phyloP scores from a whole-genome alignment of 2,329 filamentous ascomycete genomes.

The Thelonectria olida region DNA sequence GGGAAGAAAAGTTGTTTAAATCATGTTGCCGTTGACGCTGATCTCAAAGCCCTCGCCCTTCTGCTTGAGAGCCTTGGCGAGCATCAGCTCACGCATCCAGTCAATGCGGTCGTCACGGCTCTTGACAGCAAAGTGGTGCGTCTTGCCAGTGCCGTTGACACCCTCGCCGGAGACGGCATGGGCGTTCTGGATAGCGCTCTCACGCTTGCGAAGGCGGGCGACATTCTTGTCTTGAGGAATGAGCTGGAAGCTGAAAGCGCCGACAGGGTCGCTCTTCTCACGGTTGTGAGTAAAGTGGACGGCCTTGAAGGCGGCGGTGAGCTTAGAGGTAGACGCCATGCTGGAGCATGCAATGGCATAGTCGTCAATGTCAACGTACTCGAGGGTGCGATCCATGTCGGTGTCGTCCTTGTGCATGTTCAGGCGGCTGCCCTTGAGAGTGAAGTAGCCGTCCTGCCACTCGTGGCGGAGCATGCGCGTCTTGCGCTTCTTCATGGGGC shows the following conservation, averaged over 20 bases:
- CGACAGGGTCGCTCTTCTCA: slow-evolving; percentile 66
- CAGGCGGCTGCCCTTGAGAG: slow-evolving; percentile 78
- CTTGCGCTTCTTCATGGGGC: slow-evolving; percentile 94
- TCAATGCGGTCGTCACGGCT: slow-evolving; percentile 90
- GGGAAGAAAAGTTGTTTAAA: slow-evolving; percentile 50
- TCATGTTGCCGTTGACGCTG: slow-evolving; percentile 82
- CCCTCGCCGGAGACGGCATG: slow-evolving; percentile 51
- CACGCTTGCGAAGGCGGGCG: slow-evolving; percentile 62
- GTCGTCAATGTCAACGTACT: slow-evolving; percentile 88
- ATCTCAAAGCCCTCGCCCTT: slow-evolving; percentile 87
- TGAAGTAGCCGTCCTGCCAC: slow-evolving; percentile 93
- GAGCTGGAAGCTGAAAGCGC: slow-evolving; percentile 86
- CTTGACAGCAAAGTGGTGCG: slow-evolving; percentile 88
- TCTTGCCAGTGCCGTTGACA: slow-evolving; percentile 75
- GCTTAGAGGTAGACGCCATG: slow-evolving; percentile 78
- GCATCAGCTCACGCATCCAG: slow-evolving; percentile 96
- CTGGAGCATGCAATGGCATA: slow-evolving; percentile 88
- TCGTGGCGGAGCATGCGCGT: slow-evolving; percentile 89
- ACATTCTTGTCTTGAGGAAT: slow-evolving; percentile 73
- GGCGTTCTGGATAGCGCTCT: slow-evolving; percentile 54
- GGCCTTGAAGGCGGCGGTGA: slow-evolving; percentile 87
- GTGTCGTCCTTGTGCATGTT: slow-evolving; percentile 76
- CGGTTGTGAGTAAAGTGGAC: slow-evolving; percentile 68
- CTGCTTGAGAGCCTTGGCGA: slow-evolving; percentile 85
- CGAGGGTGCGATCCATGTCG: slow-evolving; percentile 66